phyloP scores from a whole-genome alignment of 345 rosid genomes.

The Eucalyptus melliodora region DNA sequence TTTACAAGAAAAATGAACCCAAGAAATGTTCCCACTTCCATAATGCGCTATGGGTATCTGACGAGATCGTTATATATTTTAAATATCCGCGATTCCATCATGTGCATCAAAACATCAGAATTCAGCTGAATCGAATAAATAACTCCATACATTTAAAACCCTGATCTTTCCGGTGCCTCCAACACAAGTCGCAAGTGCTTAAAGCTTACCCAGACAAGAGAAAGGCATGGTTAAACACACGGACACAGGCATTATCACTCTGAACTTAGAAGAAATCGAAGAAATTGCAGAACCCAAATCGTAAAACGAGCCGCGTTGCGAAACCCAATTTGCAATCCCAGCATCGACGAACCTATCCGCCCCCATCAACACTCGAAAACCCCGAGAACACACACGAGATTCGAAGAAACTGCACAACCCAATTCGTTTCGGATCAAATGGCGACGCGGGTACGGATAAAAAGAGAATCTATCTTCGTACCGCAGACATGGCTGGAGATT shows the following conservation, averaged over 20 bases:
- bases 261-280: background rate
- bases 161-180: background rate
- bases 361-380: fast-evolving
- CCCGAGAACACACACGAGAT: background rate
- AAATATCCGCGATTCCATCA: background rate
- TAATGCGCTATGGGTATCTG: background rate
- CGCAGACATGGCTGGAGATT: background rate
- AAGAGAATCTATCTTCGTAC: background rate
- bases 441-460: background rate
- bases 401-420: background rate
- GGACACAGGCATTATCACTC: background rate
- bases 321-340: background rate
- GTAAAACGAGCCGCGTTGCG: background rate
- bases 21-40: background rate
- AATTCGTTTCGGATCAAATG: background rate
- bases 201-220: background rate
- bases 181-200: background rate
- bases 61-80: background rate
- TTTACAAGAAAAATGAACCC: background rate
- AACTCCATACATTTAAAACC: background rate
- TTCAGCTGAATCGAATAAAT: background rate
- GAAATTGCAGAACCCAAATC: background rate
- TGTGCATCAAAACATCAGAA: background rate
- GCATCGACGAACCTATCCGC: background rate
- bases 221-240: background rate